Conservation (phyloP, 1,284 basidiomycete genomes). For the Porodaedalea pini region DNA sequence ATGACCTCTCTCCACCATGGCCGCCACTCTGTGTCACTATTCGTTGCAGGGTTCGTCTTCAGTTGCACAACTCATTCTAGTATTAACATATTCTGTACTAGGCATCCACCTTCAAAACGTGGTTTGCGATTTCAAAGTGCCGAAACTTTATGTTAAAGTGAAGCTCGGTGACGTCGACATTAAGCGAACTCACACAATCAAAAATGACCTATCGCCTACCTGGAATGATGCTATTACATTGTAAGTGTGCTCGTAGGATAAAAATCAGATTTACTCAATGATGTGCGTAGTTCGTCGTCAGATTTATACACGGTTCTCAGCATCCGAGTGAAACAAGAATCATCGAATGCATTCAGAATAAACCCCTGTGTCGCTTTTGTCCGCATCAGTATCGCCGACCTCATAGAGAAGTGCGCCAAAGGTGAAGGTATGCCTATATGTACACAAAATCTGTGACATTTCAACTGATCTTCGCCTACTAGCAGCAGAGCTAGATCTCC, state of each 20-base stretch:
- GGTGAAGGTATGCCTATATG: background rate
- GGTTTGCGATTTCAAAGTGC: too few relatives aligned
- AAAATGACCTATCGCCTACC: background rate
- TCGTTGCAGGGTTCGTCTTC: too few relatives aligned
- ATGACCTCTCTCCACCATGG: too few relatives aligned
- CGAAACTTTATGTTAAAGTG: slow-evolving; percentile 6
- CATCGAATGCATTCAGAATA: background rate
- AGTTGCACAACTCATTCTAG: too few relatives aligned
- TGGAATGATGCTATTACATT: slow-evolving; percentile 3
- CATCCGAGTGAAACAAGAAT: background rate
- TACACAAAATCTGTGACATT: background rate
- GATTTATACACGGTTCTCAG: background rate
- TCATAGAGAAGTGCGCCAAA: background rate
- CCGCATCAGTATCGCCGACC: background rate
- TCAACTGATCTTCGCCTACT: background rate
- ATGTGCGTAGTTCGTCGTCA: background rate
- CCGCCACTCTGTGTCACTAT: too few relatives aligned
- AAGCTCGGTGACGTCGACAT: background rate
- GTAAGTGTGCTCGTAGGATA: background rate
- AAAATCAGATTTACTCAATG: background rate
- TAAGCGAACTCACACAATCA: background rate
- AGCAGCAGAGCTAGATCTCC: too few relatives aligned
- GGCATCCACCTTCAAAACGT: too few relatives aligned
- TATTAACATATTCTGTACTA: too few relatives aligned
- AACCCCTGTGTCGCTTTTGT: background rate